Evolutionary conservation across 768 basidiomycete genomes (phyloP).

Genomic region (Trametes villosa): DNA sequence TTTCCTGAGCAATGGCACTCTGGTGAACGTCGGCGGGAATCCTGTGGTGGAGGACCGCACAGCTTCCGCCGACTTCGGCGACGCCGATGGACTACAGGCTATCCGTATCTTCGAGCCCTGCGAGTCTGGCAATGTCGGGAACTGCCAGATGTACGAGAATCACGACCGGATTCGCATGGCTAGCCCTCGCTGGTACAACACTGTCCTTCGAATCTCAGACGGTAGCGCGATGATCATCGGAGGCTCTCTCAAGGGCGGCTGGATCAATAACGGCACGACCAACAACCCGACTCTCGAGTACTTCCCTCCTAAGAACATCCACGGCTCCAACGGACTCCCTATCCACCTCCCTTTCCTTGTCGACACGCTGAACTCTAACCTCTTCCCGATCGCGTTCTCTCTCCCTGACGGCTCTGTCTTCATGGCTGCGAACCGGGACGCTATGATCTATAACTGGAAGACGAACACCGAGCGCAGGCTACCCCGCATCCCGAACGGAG

Average conservation of each 20-base stretch:
- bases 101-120: constrained; percentile 77
- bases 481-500: constrained; percentile 73
- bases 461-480: constrained; percentile 62
- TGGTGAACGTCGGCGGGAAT: constrained; percentile 83
- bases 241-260: constrained; percentile 80
- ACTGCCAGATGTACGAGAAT: constrained; percentile 69
- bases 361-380: constrained; percentile 78
- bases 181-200: constrained; percentile 82
- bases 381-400: constrained; percentile 77
- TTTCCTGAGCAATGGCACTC: constrained; percentile 75
- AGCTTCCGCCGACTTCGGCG: constrained; percentile 74
- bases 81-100: constrained; percentile 72
- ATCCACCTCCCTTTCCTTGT: constrained; percentile 65
- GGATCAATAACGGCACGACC: constrained; percentile 82
- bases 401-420: constrained; percentile 75
- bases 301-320: constrained; percentile 78
- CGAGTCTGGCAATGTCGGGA: constrained; percentile 46
- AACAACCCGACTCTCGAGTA: constrained; percentile 86
- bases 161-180: constrained; percentile 70
- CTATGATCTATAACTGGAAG: constrained; percentile 81
- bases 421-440: constrained; percentile 77
- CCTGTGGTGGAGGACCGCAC: constrained; percentile 70
- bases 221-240: constrained; percentile 87
- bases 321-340: constrained; percentile 68
- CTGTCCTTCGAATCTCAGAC: constrained; percentile 67